Evolutionary conservation across 768 basidiomycete species (phyloP), one percentile per base, ranked within the genome.

Genomic region (Serendipita sp.): DNA sequence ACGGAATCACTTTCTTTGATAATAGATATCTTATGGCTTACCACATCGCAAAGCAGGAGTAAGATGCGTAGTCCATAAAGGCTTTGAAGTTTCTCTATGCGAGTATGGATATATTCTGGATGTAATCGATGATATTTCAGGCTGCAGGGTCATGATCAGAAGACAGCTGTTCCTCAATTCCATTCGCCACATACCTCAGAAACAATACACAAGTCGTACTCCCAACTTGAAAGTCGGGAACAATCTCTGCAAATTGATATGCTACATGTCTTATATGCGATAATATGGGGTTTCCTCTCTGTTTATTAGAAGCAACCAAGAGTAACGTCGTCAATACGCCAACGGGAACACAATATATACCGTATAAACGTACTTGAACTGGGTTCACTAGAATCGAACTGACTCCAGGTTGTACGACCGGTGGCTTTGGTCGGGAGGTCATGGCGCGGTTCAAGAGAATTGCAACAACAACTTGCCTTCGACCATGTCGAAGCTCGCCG

Each of bases 161-260:
- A 65, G 3, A 28, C 35, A 3, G n/a, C 5, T 10, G 38, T 38
- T 3, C n/a, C 5, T 8, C 63, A 13, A 10, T 16, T 30, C 41
- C 30, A 48, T 8, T 46, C 30, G 8, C 32, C 44, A 69, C 69
- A 65, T 46, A 88, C 96, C 92, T 95, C 64, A 99, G 81, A 72
- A 88, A 99, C 28, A 99, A 75, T 8, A 94, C 88, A 18, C 93
- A 89, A 1, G 92, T 93, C 32, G 94, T 97, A 24, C 86, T 80
- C 24, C 96, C 96, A 16, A 99, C 94, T 73, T 97, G 93, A 73
- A 89, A 99, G 74, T 99, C 96, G 28, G 87, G 84, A 16, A 88
- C 79, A 66, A 98, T 93, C 71, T 98, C 94, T 0, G 90, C 90
- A 70, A 91, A 96, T 73, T 98, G 93, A 74, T 92, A 94, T 1